Evolutionary conservation across 495 filamentous ascomycete genomes (phyloP).

Genomic region (Talaromyces wortmannii): DNA sequence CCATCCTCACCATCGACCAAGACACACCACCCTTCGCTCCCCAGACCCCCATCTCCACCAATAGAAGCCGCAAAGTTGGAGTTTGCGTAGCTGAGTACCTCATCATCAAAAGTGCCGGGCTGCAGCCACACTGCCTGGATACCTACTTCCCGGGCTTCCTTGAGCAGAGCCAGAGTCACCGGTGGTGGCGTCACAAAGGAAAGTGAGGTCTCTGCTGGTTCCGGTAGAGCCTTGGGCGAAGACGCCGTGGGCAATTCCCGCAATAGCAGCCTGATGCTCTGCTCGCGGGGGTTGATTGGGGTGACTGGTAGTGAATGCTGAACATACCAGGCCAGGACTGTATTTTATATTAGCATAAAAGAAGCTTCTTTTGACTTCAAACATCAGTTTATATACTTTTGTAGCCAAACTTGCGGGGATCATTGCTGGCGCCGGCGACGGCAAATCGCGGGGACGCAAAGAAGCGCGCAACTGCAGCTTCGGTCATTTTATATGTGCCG

Average conservation of each 20-base stretch:
- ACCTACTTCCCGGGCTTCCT: slow-evolving; percentile 74
- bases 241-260: slow-evolving; percentile 56
- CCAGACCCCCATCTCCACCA: slow-evolving; percentile 59
- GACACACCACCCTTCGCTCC: slow-evolving; percentile 83
- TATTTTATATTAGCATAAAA: not conserved
- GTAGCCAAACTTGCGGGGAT: slow-evolving; percentile 83
- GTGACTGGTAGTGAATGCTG: slow-evolving; percentile 66
- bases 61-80: slow-evolving; percentile 62
- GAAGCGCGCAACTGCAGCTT: slow-evolving; percentile 62
- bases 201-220: slow-evolving; percentile 62
- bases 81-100: slow-evolving; percentile 60
- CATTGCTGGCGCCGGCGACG: slow-evolving; percentile 84
- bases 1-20: slow-evolving; percentile 80
- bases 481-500: not conserved
- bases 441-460: slow-evolving; percentile 79
- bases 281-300: slow-evolving; percentile 71
- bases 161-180: slow-evolving; percentile 62
- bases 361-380: not conserved
- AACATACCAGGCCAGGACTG: slow-evolving; percentile 89
- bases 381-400: slow-evolving; percentile 49
- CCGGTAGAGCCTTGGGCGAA: slow-evolving; percentile 53
- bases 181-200: slow-evolving; percentile 82
- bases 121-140: slow-evolving; percentile 85
- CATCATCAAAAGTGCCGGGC: slow-evolving; percentile 77
- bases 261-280: slow-evolving; percentile 49